phyloP scores from a whole-genome alignment of 306 rosid species.

The Vigna mungo region DNA sequence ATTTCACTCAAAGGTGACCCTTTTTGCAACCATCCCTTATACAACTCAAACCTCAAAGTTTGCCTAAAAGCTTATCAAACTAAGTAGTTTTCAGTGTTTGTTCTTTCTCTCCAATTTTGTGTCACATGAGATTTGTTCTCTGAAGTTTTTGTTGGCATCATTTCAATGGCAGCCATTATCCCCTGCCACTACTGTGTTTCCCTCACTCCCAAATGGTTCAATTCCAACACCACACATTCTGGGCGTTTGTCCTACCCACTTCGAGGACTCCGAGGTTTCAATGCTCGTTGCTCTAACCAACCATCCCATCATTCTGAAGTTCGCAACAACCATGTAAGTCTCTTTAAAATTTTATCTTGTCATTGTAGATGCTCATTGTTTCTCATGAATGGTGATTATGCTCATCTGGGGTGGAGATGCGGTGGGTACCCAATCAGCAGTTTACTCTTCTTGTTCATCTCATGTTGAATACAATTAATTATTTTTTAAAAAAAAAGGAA shows the following conservation, averaged over 20 bases:
- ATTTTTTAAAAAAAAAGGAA: background rate
- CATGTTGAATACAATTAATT: background rate
- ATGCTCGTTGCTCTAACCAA: conserved; percentile 63
- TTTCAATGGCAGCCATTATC: conserved; percentile 71
- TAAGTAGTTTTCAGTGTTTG: background rate
- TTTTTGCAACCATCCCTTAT: conserved; percentile 12
- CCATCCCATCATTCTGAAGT: conserved; percentile 55
- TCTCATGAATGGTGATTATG: conserved; percentile 23
- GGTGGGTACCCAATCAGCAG: conserved; percentile 16
- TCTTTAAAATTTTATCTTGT: conserved; percentile 22
- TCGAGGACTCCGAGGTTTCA: conserved; percentile 47
- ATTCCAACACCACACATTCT: conserved; percentile 48
- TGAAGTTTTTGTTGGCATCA: background rate
- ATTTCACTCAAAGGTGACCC: conserved; percentile 22
- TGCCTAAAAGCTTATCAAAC: conserved; percentile 45
- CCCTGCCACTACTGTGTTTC: conserved; percentile 63
- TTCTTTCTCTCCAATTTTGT: conserved; percentile 30
- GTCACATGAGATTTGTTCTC: conserved; percentile 43
- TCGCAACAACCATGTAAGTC: conserved; percentile 54
- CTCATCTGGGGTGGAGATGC: conserved; percentile 5
- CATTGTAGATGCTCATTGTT: background rate
- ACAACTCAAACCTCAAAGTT: conserved; percentile 39
- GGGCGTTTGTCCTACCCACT: conserved; percentile 49
- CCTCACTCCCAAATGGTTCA: conserved; percentile 47
- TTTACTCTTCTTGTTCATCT: background rate